These are phyloP conservation scores for Calendula officinalis DNA, from an alignment of 129 eudicot genomes.

Conservation along the genomic window DNA sequence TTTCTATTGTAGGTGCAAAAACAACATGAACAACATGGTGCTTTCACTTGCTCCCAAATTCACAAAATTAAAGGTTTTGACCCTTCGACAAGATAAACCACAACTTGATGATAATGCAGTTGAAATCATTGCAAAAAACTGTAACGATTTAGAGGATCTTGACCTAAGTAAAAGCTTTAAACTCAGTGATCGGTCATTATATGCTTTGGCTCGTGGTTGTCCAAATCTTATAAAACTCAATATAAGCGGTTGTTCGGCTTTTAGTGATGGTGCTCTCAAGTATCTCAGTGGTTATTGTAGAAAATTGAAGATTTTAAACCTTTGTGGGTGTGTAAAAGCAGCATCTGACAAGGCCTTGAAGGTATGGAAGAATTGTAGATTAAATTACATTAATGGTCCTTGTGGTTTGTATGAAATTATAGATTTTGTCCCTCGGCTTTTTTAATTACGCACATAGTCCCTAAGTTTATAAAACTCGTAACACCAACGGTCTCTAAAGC, in stretches of 20 bases:
- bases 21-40: constrained; percentile 78
- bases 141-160: constrained; percentile 79
- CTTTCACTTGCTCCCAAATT: constrained; percentile 78
- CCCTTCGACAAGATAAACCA: constrained; percentile 78
- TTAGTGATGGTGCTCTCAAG: constrained; percentile 67
- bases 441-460: too few relatives aligned
- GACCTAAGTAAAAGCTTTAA: constrained; percentile 91
- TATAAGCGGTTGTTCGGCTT: constrained; percentile 85
- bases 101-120: constrained; percentile 79
- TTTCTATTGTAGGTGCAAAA: constrained; percentile 61
- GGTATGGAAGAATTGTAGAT: constrained; percentile 30
- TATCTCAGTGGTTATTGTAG: constrained; percentile 63
- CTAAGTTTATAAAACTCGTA: too few relatives aligned
- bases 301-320: constrained; percentile 65
- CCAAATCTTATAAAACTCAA: constrained; percentile 67
- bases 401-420: too few relatives aligned
- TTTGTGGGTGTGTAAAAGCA: constrained; percentile 90
- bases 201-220: constrained; percentile 87
- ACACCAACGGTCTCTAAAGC: too few relatives aligned
- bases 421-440: too few relatives aligned
- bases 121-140: constrained; percentile 56
- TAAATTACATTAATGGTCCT: too few relatives aligned
- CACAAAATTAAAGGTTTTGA: constrained; percentile 60
- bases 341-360: constrained; percentile 78
- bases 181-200: constrained; percentile 64